Evolutionary conservation across 495 filamentous ascomycete genomes (phyloP).

Genomic region (Tuber brumale): DNA sequence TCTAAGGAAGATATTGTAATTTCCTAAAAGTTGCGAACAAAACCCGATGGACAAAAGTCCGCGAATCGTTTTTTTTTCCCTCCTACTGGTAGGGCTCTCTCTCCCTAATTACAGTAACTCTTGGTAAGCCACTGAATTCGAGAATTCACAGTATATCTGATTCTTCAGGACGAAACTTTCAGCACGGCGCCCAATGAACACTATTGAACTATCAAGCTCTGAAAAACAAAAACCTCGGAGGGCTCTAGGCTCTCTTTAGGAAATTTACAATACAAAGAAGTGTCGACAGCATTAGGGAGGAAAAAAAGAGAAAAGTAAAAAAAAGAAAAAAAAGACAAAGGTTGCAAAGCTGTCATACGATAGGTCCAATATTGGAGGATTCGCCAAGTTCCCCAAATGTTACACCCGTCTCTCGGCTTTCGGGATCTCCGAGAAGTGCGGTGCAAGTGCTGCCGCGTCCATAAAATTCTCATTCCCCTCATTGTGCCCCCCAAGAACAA

Average conservation of each 20-base stretch:
- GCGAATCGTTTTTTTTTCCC: background rate
- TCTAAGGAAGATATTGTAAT: background rate
- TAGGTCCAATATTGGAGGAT: background rate
- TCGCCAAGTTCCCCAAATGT: background rate
- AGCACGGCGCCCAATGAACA: background rate
- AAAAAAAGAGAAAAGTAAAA: background rate
- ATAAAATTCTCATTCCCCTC: no score
- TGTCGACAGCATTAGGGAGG: background rate
- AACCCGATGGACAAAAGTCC: background rate
- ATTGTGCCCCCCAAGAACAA: no score
- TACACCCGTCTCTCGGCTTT: background rate
- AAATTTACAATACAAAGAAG: background rate
- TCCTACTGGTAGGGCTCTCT: no score
- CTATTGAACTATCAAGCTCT: background rate
- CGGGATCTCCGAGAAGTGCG: background rate
- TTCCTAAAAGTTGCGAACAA: slow-evolving; percentile 6
- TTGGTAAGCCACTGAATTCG: no score
- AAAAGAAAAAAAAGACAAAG: background rate
- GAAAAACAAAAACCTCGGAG: background rate
- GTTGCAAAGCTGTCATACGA: background rate
- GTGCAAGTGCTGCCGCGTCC: background rate
- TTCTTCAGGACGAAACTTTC: background rate
- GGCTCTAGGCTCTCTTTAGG: background rate
- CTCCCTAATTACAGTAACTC: no score
- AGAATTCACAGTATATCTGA: background rate